phyloP scores from a whole-genome alignment of 495 filamentous ascomycete genomes.

The Mytilinidion resinicola region DNA sequence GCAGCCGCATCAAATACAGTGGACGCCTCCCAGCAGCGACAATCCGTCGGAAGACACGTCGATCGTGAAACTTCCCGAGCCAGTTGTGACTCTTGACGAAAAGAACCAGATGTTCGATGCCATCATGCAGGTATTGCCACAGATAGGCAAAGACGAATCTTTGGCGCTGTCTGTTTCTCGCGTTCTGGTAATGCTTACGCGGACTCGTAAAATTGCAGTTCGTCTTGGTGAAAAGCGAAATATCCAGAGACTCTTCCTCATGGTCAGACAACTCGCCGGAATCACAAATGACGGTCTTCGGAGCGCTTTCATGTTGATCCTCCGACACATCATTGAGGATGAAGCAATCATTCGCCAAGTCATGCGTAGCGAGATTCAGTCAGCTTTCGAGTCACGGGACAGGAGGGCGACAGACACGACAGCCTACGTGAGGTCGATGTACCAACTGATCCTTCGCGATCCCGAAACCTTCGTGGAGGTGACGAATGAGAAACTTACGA shows the following conservation, averaged over 20 bases:
- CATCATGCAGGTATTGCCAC: conserved; percentile 74
- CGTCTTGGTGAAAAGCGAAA: conserved; percentile 79
- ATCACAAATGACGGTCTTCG: conserved; percentile 68
- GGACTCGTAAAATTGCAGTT: conserved; percentile 65
- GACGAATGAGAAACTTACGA: conserved; percentile 76
- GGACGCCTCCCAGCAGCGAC: conserved; percentile 52
- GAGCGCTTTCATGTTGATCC: conserved; percentile 74
- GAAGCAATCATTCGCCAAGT: conserved; percentile 83
- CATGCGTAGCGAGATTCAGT: conserved; percentile 84
- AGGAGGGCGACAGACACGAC: conserved; percentile 60
- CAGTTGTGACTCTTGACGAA: conserved; percentile 58
- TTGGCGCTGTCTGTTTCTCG: conserved; percentile 78
- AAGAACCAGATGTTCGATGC: conserved; percentile 65
- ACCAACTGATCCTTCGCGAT: conserved; percentile 74
- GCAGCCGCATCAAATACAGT: conserved; percentile 65
- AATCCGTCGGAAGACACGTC: conserved; percentile 42
- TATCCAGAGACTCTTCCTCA: conserved; percentile 82
- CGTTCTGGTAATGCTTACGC: conserved; percentile 84
- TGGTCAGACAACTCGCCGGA: conserved; percentile 84
- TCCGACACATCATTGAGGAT: conserved; percentile 92
- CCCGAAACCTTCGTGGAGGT: conserved; percentile 87
- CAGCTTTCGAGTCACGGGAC: conserved; percentile 60
- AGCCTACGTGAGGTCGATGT: conserved; percentile 67
- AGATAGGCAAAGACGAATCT: conserved; percentile 77
- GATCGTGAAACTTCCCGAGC: conserved; percentile 53